phyloP scores from a whole-genome alignment of 2,329 filamentous ascomycete genomes.

The Metarhizium sp. region DNA sequence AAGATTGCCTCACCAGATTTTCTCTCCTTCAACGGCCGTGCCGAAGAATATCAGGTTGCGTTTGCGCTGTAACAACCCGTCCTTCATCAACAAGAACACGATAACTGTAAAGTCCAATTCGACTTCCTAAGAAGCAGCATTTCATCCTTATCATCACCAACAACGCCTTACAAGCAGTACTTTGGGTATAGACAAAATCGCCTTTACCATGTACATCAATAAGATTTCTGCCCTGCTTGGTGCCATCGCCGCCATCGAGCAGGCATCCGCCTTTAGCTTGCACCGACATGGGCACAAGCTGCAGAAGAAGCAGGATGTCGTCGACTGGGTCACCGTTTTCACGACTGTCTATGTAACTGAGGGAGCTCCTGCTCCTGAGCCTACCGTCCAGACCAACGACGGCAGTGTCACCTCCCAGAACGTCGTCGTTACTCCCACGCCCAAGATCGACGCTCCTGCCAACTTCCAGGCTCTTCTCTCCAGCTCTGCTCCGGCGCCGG shows the following conservation, averaged over 20 bases:
- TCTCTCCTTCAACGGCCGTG: conserved; percentile 24
- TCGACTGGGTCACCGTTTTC: conserved; percentile 31
- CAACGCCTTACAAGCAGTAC: not conserved
- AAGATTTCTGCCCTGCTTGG: conserved; percentile 32
- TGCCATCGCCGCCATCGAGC: conserved; percentile 32
- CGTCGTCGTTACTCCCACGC: not conserved
- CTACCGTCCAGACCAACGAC: conserved; percentile 2
- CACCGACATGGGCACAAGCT: conserved; percentile 31
- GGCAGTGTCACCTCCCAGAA: not conserved
- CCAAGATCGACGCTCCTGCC: conserved; percentile 3
- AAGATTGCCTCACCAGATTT: conserved; percentile 27
- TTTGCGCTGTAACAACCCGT: not conserved
- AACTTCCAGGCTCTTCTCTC: not conserved
- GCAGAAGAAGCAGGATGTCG: conserved; percentile 24
- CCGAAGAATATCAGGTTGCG: conserved; percentile 12
- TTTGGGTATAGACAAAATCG: not conserved
- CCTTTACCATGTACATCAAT: conserved; percentile 32
- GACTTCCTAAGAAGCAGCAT: not conserved
- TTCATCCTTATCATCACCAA: conserved; percentile 5
- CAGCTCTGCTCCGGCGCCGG: conserved; percentile 6
- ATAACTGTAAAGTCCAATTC: not conserved
- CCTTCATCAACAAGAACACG: not conserved
- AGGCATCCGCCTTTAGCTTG: conserved; percentile 31
- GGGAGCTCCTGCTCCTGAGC: conserved; percentile 6
- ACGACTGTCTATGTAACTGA: conserved; percentile 29